A percentile compares a stretch with the other conserved stretches of the same genome.
Conservation (phyloP, 2,329 filamentous ascomycete genomes). For the Teratosphaeria gauchensis region DNA sequence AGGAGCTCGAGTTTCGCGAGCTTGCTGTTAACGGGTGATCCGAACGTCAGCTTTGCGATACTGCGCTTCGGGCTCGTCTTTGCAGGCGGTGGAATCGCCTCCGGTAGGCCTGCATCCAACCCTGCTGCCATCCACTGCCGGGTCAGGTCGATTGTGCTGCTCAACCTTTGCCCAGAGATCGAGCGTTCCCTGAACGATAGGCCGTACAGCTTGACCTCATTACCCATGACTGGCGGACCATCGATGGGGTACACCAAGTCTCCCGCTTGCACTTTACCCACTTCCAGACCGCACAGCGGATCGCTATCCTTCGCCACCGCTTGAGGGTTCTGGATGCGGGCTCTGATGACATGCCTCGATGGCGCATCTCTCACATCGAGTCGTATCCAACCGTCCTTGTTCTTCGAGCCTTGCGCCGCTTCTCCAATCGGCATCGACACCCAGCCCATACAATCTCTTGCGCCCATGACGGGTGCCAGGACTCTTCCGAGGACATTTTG, state of each 20-base stretch:
- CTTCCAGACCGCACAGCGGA: constrained; percentile 21
- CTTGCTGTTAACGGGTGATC: constrained; percentile 12
- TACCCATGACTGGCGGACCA: constrained; percentile 16
- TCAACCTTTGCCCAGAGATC: constrained; percentile 2
- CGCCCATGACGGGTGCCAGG: constrained; percentile 35
- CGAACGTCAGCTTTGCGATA: constrained; percentile 26
- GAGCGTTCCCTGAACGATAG: constrained; percentile 4
- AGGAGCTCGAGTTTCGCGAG: constrained; percentile 23
- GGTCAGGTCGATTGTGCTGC: background rate
- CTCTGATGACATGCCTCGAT: background rate
- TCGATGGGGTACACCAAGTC: constrained; percentile 33
- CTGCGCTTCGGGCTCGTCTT: background rate
- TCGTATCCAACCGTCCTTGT: constrained; percentile 41
- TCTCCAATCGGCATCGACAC: constrained; percentile 29
- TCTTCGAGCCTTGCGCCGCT: constrained; percentile 12
- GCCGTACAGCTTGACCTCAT: constrained; percentile 17
- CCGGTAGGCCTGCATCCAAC: background rate
- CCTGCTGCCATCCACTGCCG: background rate
- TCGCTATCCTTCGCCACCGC: constrained; percentile 27
- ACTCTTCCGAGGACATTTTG: constrained; percentile 45
- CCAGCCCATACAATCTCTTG: constrained; percentile 48
- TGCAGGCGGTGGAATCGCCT: background rate
- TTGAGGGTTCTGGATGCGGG: constrained; percentile 29
- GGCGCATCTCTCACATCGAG: constrained; percentile 25
- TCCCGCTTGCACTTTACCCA: constrained; percentile 11